Evolutionary conservation across 805 yeast genomes (phyloP).

Genomic region (Lachancea nothofagi): DNA sequence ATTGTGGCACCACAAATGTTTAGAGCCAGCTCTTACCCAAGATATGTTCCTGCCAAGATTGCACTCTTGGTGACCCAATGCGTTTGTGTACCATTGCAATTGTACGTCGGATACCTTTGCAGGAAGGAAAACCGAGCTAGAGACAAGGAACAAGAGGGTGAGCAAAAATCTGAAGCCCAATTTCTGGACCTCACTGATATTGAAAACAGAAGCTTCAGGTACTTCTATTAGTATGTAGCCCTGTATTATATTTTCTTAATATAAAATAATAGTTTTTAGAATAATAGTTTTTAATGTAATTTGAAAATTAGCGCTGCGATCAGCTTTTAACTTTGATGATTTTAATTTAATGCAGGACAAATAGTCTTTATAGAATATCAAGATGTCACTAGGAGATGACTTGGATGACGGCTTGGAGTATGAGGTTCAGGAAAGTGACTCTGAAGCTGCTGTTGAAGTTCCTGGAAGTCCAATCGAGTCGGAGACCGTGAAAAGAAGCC

Average conservation of each 20-base stretch:
- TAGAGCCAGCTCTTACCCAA: constrained; percentile 45
- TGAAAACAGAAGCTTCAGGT: constrained; percentile 54
- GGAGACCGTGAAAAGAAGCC: constrained; percentile 11
- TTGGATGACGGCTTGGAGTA: constrained; percentile 75
- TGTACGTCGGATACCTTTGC: constrained; percentile 40
- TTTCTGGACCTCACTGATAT: constrained; percentile 56
- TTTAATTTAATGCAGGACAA: too few relatives aligned
- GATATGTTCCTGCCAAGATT: constrained; percentile 53
- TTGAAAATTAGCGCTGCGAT: constrained; percentile 5
- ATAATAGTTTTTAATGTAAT: background rate
- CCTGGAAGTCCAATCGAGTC: background rate
- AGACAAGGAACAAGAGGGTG: constrained; percentile 37
- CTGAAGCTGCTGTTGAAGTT: constrained; percentile 25
- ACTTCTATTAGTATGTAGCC: constrained; percentile 37
- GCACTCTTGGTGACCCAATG: constrained; percentile 48
- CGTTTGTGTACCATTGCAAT: constrained; percentile 40
- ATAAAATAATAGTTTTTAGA: background rate
- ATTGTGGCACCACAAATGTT: constrained; percentile 62
- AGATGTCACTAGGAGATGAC: constrained; percentile 50
- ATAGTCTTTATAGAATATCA: background rate
- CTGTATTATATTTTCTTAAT: background rate
- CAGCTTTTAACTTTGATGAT: constrained; percentile 6
- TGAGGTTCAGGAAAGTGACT: constrained; percentile 39
- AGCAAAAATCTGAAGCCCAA: constrained; percentile 35
- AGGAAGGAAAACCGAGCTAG: constrained; percentile 47